Percentiles rank a stretch among this genome's conserved stretches.
These are phyloP conservation scores for Lepraria neglecta DNA, from an alignment of 495 filamentous ascomycete genomes.

Conservation along the genomic window DNA sequence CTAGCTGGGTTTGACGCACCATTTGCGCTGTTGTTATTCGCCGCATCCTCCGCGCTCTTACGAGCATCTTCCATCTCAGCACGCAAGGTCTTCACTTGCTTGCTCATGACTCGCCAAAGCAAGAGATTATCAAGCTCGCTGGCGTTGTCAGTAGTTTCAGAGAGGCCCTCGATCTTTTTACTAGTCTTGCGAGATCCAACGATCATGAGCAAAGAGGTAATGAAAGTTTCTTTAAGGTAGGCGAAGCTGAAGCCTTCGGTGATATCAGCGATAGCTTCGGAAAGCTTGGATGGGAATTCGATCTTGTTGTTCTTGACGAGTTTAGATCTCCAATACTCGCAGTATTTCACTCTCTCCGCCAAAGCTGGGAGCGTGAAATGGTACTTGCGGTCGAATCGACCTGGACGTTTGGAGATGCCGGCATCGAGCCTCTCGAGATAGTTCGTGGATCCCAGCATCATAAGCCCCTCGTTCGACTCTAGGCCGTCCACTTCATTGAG, in stretches of 20 bases:
- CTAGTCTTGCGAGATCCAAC: slow-evolving; percentile 28
- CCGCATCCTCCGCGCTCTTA: slow-evolving; percentile 15
- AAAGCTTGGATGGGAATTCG: slow-evolving; percentile 51
- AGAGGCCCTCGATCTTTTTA: slow-evolving; percentile 12
- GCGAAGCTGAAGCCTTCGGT: slow-evolving; percentile 59
- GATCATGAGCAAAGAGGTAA: slow-evolving; percentile 51
- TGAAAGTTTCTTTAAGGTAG: slow-evolving; percentile 60
- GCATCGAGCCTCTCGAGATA: slow-evolving; percentile 54
- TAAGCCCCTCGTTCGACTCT: slow-evolving; percentile 58
- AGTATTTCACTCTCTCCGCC: slow-evolving; percentile 51
- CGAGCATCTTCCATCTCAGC: slow-evolving; percentile 45
- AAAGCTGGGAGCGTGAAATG: slow-evolving; percentile 49
- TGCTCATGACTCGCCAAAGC: slow-evolving; percentile 52
- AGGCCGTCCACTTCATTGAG: slow-evolving; percentile 67
- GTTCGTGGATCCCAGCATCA: slow-evolving; percentile 61
- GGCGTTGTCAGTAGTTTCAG: slow-evolving; percentile 26
- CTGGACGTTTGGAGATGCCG: slow-evolving; percentile 57
- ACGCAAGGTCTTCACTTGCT: slow-evolving; percentile 48
- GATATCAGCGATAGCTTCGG: slow-evolving; percentile 48
- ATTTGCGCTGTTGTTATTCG: background rate
- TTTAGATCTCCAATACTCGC: slow-evolving; percentile 48
- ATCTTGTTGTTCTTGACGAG: slow-evolving; percentile 41
- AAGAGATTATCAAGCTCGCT: slow-evolving; percentile 41
- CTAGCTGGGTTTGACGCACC: background rate
- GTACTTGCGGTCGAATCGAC: slow-evolving; percentile 61